Evolutionary conservation across 164 flowering plant species (phyloP).

Genomic region (Vitis riparia): DNA sequence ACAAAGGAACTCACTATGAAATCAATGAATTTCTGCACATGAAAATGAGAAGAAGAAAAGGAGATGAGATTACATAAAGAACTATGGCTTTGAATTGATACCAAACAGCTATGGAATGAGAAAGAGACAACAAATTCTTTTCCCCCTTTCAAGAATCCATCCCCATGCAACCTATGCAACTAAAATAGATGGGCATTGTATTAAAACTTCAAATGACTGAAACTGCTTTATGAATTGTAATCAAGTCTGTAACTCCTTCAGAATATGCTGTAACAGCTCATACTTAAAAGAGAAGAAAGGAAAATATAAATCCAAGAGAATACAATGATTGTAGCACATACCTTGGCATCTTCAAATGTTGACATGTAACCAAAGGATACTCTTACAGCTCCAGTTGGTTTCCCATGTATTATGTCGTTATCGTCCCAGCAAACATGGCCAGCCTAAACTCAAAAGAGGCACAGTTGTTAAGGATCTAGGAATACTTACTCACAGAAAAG

Average conservation of each 20-base stretch:
- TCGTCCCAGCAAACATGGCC: constrained; percentile 99
- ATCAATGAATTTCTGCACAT: constrained; percentile 63
- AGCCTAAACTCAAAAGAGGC: constrained; percentile 48
- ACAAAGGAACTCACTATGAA: constrained; percentile 59
- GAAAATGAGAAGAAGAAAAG: background rate
- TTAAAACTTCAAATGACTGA: background rate
- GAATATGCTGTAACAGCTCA: background rate
- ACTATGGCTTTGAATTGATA: background rate
- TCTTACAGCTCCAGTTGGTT: constrained; percentile 96
- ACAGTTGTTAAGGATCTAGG: background rate
- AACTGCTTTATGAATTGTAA: background rate
- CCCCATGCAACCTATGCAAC: background rate
- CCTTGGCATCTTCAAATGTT: constrained; percentile 93
- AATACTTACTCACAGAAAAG: background rate
- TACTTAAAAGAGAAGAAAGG: background rate
- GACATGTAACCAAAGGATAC: constrained; percentile 98
- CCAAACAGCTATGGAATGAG: background rate
- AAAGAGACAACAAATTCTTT: background rate
- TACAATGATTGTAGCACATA: constrained; percentile 13
- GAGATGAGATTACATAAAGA: too few relatives aligned
- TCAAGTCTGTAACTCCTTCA: background rate
- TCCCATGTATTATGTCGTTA: constrained; percentile 74
- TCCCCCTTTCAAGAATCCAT: background rate
- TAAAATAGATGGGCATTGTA: background rate
- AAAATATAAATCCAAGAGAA: background rate